Base-by-base conservation (phyloP, 495 filamentous ascomycete species). In the Xeromyces bisporus region DNA sequence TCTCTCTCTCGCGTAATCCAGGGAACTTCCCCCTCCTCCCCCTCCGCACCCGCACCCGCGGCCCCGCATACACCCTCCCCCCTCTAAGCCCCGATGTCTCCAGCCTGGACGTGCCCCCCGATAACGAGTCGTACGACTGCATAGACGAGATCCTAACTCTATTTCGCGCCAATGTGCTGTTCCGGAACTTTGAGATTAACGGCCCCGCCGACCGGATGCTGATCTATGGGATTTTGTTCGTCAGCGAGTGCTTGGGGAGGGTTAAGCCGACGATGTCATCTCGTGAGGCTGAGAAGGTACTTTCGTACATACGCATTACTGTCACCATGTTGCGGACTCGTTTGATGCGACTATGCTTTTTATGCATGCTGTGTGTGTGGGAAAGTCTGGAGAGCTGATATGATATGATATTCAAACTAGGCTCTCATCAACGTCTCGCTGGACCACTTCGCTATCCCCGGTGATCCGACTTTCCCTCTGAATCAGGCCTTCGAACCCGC, bases 181-280 rank as follows among this genome's bases (percentile, higher is more conserved):
- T 97, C 66, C 79, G 91, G 42, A 97, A 97, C 66, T 97, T 97
- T 49, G 91, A 94, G 66, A 93, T 96, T 71, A 85, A 92, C 50
- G 89, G 89, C 11, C 81, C 84, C 18, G 89, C 89, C 33, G 89
- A 97, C 58, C 71, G 91, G 27, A 71, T 93, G 51, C 63, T 97
- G 36, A 89, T 97, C 43, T 97, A 97, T 59, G 86, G 87, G 31
- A 96, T 93, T 46, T 66, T 94, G 39, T 94, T 86, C 58, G 64
- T 96, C 42, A 81, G 72, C 47, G 86, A 94, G 47, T 84, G 80
- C 39, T 62, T 97, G 50, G 56, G 64, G 35, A 87, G 86, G 68
- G 76, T 97, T 42, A 77, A 75, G 59, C 74, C 82, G 24, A 56
- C 45, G 6, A 78, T 77, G 75, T 55, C 44, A 15, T 48, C 56